Conservation (phyloP, 2,329 filamentous ascomycete genomes). For the Fusarium hainanense region DNA sequence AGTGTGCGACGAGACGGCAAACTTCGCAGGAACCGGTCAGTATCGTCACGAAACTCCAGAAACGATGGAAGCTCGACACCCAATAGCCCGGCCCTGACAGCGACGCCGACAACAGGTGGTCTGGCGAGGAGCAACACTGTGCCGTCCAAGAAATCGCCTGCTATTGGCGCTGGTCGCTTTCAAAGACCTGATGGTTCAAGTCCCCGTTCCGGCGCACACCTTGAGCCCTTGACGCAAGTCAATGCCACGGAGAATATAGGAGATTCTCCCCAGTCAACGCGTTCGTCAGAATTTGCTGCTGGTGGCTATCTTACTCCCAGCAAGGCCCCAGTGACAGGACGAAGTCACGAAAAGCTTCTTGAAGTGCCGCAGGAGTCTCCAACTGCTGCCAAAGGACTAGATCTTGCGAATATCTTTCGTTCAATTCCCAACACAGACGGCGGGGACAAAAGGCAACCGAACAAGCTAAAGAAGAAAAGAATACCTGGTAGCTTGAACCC, state of each 20-base stretch:
- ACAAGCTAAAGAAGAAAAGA: slow-evolving; percentile 91
- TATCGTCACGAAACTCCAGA: slow-evolving; percentile 87
- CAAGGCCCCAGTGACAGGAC: slow-evolving; percentile 50
- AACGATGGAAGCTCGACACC: slow-evolving; percentile 79
- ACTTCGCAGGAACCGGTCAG: slow-evolving; percentile 88
- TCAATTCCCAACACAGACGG: slow-evolving; percentile 71
- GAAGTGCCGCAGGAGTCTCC: slow-evolving; percentile 55
- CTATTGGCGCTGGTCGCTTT: slow-evolving; percentile 74
- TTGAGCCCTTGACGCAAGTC: slow-evolving; percentile 54
- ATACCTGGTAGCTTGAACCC: slow-evolving; percentile 80
- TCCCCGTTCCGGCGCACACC: slow-evolving; percentile 48
- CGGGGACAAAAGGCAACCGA: slow-evolving; percentile 78
- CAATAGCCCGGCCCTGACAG: slow-evolving; percentile 66
- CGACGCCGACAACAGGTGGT: slow-evolving; percentile 67
- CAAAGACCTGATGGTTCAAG: slow-evolving; percentile 54
- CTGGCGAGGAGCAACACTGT: slow-evolving; percentile 85
- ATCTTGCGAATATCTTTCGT: slow-evolving; percentile 76
- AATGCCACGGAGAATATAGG: slow-evolving; percentile 42
- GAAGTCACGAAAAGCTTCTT: slow-evolving; percentile 62
- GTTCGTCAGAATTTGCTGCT: slow-evolving; percentile 44
- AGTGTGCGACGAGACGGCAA: slow-evolving; percentile 84
- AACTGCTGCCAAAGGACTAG: slow-evolving; percentile 74
- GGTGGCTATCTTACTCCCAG: slow-evolving; percentile 45
- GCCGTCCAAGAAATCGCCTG: slow-evolving; percentile 88
- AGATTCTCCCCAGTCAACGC: slow-evolving; percentile 45